Conservation (phyloP, 345 rosid species). For the Atalantia buxifolia region DNA sequence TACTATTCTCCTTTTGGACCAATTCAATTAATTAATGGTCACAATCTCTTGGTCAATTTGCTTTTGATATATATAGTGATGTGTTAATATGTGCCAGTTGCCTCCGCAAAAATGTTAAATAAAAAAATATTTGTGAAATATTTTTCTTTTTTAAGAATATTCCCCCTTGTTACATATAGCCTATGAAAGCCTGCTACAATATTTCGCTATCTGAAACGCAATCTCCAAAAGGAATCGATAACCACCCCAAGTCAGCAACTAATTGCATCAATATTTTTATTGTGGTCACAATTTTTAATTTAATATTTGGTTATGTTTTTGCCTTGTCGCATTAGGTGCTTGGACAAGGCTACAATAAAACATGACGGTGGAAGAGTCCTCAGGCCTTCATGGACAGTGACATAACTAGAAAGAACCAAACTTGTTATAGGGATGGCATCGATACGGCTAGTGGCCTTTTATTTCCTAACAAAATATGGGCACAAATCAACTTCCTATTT, state of each 20-base stretch:
- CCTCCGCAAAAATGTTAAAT: background rate
- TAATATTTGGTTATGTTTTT: too few species aligned
- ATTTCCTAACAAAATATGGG: slow-evolving; percentile 81
- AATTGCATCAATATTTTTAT: too few species aligned
- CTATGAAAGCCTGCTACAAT: too few species aligned
- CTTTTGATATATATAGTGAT: background rate
- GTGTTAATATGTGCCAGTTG: slow-evolving; percentile 10
- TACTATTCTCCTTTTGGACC: slow-evolving; percentile 3
- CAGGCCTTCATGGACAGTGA: slow-evolving; percentile 55
- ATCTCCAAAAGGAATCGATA: background rate
- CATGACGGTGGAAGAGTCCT: slow-evolving; percentile 19
- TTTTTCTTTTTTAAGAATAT: slow-evolving; percentile 12
- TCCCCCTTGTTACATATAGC: background rate
- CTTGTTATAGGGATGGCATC: slow-evolving; percentile 61
- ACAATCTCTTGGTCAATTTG: slow-evolving; percentile 13
- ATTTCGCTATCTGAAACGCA: background rate
- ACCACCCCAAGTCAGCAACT: background rate
- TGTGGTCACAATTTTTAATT: background rate
- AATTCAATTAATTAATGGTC: slow-evolving; percentile 20
- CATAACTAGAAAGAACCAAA: slow-evolving; percentile 76
- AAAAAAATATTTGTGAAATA: slow-evolving; percentile 15
- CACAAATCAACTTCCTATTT: slow-evolving; percentile 87
- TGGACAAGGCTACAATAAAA: slow-evolving; percentile 83
- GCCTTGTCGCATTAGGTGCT: slow-evolving; percentile 22
- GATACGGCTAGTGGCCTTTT: slow-evolving; percentile 67